A percentile compares a stretch with the other conserved stretches of the same genome.
Evolutionary conservation across 345 rosid genomes (phyloP).

Genomic region (Eucalyptus erythrocorys): DNA sequence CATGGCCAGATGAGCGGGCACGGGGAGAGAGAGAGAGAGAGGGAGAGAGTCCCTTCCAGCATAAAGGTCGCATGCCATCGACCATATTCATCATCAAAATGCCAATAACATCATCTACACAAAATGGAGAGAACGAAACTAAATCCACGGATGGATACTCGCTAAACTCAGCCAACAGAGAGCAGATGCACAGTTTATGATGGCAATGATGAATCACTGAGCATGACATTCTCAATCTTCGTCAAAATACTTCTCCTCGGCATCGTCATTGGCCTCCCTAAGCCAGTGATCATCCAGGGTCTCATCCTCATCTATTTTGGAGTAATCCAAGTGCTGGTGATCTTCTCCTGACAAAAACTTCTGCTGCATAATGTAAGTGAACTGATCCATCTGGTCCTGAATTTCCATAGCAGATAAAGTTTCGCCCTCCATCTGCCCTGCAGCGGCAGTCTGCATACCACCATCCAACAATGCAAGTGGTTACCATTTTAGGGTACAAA

Average conservation of each 20-base stretch:
- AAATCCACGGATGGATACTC: neutral
- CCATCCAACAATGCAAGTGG: neutral
- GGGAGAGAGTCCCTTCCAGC: neutral
- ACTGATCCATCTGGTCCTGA: conserved; percentile 82
- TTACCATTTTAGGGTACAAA: neutral
- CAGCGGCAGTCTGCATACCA: neutral
- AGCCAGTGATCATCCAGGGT: conserved; percentile 94
- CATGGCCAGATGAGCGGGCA: neutral
- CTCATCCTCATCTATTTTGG: conserved; percentile 79
- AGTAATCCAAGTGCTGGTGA: conserved; percentile 66
- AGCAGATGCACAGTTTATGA: neutral
- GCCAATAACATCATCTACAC: neutral
- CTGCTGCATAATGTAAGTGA: conserved; percentile 74
- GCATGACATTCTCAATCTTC: conserved; percentile 19
- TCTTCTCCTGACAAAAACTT: conserved; percentile 92
- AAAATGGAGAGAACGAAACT: neutral
- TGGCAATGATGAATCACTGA: neutral
- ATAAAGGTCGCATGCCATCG: neutral
- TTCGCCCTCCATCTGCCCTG: neutral
- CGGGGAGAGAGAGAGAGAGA: neutral
- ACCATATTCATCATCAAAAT: neutral
- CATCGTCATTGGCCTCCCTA: conserved; percentile 64
- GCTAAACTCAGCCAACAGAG: neutral
- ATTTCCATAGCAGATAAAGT: conserved; percentile 44
- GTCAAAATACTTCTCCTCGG: conserved; percentile 85